phyloP scores from a whole-genome alignment of 805 yeast species.

The Metschnikowia sp. region DNA sequence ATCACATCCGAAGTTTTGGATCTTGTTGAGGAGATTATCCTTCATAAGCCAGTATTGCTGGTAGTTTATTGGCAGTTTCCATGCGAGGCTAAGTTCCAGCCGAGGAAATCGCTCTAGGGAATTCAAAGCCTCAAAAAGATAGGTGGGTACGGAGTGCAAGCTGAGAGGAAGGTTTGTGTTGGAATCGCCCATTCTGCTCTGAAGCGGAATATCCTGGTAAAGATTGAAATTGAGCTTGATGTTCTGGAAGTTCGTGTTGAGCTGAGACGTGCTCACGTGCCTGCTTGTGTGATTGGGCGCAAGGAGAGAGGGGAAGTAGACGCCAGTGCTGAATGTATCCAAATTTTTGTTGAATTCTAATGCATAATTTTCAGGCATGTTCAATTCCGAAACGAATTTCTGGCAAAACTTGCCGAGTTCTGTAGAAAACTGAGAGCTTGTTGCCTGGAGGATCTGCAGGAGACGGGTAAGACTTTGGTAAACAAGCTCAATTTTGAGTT shows the following conservation, averaged over 20 bases:
- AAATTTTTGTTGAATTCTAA: conserved; percentile 21
- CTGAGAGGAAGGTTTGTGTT: conserved; percentile 16
- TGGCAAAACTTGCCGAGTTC: conserved; percentile 2
- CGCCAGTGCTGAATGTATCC: conserved; percentile 32
- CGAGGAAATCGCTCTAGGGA: conserved; percentile 12
- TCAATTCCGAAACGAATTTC: conserved; percentile 1
- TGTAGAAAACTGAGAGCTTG: neutral
- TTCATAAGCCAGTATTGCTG: conserved; percentile 35
- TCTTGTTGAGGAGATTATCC: conserved; percentile 23
- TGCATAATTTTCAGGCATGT: conserved; percentile 1
- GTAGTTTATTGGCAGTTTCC: conserved; percentile 33
- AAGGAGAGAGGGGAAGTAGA: conserved; percentile 35
- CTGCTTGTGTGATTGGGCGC: conserved; percentile 27
- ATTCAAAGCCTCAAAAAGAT: conserved; percentile 23
- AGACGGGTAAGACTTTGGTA: conserved; percentile 32
- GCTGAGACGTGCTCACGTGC: conserved; percentile 23
- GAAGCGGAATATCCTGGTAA: conserved; percentile 40
- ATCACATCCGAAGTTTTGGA: conserved; percentile 16
- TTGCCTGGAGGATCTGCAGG: conserved; percentile 27
- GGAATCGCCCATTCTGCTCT: conserved; percentile 16
- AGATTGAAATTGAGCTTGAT: conserved; percentile 36
- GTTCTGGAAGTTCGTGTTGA: conserved; percentile 36
- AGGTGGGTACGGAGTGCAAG: conserved; percentile 31
- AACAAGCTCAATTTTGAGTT: conserved; percentile 29
- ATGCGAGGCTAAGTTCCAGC: conserved; percentile 10